Percentiles rank a stretch among this genome's conserved stretches.
Conservation (phyloP, 1,139 yeast species). For the Lodderomyces parapsilosis region DNA sequence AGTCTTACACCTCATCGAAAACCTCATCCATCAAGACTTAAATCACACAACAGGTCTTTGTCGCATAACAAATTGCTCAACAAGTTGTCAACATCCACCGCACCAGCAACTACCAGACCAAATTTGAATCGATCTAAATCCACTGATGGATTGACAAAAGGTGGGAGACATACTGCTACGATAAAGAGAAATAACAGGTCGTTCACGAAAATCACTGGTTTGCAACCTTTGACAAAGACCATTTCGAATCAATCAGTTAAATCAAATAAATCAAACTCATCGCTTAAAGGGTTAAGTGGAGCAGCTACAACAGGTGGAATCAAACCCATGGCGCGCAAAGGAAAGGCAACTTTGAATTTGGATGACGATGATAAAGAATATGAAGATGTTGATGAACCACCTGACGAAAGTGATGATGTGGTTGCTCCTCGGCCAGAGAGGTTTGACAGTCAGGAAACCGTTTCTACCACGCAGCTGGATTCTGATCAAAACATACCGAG, state of each 20-base stretch:
- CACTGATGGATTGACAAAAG: constrained; percentile 38
- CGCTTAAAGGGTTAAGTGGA: constrained; percentile 30
- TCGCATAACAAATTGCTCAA: constrained; percentile 32
- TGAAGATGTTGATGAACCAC: constrained; percentile 24
- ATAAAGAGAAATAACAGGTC: constrained; percentile 40
- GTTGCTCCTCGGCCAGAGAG: constrained; percentile 15
- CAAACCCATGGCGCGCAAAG: constrained; percentile 40
- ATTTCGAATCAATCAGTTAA: constrained; percentile 29
- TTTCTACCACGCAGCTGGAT: constrained; percentile 11
- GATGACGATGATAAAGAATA: constrained; percentile 32
- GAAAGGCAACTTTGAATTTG: constrained; percentile 39
- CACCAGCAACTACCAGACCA: constrained; percentile 24
- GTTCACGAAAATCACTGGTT: constrained; percentile 33
- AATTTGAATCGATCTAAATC: constrained; percentile 41
- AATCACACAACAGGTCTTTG: constrained; percentile 26
- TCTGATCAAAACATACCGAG: constrained; percentile 14
- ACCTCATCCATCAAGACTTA: constrained; percentile 11
- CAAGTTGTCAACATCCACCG: constrained; percentile 16
- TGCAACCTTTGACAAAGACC: constrained; percentile 44
- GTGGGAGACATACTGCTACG: constrained; percentile 19
- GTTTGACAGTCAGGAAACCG: constrained; percentile 15
- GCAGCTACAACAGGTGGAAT: constrained; percentile 26
- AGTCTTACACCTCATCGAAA: constrained; percentile 7
- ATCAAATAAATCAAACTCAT: constrained; percentile 34
- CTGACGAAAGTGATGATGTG: constrained; percentile 13